These are phyloP conservation scores for Apophysomyces elegans DNA, from an alignment of 371 early-diverging fungal genomes.

Conservation along the genomic window DNA sequence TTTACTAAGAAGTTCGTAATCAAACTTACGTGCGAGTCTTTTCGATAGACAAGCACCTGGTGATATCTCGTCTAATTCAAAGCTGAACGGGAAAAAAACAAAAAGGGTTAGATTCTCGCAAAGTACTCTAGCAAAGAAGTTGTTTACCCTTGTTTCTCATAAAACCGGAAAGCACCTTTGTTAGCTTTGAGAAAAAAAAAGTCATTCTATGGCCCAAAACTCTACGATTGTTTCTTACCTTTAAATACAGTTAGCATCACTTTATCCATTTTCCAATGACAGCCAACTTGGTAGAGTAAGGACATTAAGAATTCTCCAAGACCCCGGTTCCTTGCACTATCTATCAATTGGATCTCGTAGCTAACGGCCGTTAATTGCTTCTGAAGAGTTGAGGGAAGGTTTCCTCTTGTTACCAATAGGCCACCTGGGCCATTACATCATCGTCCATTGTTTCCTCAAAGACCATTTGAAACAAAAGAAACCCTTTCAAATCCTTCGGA, in stretches of 20 bases:
- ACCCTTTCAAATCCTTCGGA: constrained; percentile 50
- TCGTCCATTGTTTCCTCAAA: constrained; percentile 66
- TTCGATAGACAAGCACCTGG: constrained; percentile 57
- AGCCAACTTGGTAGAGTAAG: constrained; percentile 51
- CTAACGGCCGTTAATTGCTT: constrained; percentile 13
- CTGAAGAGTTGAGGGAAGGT: background rate
- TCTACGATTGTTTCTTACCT: constrained; percentile 39
- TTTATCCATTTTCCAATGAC: constrained; percentile 59
- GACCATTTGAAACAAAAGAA: constrained; percentile 60
- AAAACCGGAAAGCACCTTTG: constrained; percentile 59
- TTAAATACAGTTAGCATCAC: constrained; percentile 71
- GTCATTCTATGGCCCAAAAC: background rate
- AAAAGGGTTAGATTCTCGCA: background rate
- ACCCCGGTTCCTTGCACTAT: constrained; percentile 47
- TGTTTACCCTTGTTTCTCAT: constrained; percentile 57
- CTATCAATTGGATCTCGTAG: constrained; percentile 57
- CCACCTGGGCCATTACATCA: constrained; percentile 56
- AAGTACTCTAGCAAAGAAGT: background rate
- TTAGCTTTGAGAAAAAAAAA: constrained; percentile 36
- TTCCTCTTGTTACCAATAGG: constrained; percentile 53
- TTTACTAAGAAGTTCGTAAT: constrained; percentile 65
- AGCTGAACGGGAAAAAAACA: constrained; percentile 33
- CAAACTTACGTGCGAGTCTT: constrained; percentile 54
- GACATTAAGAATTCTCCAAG: constrained; percentile 59
- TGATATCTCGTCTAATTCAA: constrained; percentile 62